Evolutionary conservation across 192 early-diverging fungal genomes (phyloP).

Genomic region (Dispira parvispora): DNA sequence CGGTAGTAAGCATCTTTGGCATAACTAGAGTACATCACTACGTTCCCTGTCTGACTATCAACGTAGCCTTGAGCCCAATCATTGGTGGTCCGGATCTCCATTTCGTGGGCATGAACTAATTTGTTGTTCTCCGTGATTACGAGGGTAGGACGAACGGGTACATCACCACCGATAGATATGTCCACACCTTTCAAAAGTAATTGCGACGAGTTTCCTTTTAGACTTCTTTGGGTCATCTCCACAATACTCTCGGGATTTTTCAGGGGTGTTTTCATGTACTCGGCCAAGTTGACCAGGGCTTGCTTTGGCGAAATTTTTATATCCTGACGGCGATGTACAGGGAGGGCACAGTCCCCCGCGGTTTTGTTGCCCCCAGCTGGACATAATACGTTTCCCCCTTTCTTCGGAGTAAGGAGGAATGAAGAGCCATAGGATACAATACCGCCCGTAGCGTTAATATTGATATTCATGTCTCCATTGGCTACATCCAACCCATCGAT

Average conservation of each 20-base stretch:
- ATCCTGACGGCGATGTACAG: background rate
- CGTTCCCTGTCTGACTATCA: background rate
- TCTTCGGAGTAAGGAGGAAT: slow-evolving; percentile 19
- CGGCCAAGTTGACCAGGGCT: background rate
- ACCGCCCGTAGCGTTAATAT: slow-evolving; percentile 36
- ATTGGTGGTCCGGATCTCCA: background rate
- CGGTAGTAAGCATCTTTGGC: slow-evolving; percentile 8
- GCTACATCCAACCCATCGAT: slow-evolving; percentile 35
- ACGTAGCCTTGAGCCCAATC: slow-evolving; percentile 2
- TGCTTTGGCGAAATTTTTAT: background rate
- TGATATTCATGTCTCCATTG: slow-evolving; percentile 61
- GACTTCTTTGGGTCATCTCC: background rate
- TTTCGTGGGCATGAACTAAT: background rate
- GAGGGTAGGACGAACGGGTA: background rate
- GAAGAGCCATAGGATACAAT: slow-evolving; percentile 50
- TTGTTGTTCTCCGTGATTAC: background rate
- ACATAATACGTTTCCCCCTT: background rate
- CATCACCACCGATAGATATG: background rate
- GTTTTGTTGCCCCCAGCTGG: background rate
- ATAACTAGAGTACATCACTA: background rate
- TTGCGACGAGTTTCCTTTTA: background rate
- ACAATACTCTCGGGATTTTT: background rate
- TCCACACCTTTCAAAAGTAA: background rate
- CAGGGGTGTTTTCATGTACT: background rate
- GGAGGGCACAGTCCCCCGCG: background rate